Evolutionary conservation across 2,329 filamentous ascomycete species (phyloP).

Genomic region (Aspergillus hortae): DNA sequence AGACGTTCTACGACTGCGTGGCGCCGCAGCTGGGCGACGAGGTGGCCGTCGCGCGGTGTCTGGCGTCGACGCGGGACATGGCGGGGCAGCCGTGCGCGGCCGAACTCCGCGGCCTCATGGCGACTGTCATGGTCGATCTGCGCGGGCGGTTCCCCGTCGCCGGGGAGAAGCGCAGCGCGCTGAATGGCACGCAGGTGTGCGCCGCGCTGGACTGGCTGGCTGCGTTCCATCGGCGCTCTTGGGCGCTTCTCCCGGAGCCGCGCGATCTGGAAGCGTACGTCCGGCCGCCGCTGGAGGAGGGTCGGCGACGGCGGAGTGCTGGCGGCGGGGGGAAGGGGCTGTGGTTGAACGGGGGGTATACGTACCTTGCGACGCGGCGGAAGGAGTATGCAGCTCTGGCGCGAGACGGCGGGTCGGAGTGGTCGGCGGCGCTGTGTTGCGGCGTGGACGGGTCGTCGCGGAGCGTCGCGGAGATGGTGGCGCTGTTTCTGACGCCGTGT

Average conservation of each 20-base stretch:
- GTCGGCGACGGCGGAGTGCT: slow-evolving; percentile 24
- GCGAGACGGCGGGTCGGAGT: slow-evolving; percentile 51
- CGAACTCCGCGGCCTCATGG: slow-evolving; percentile 37
- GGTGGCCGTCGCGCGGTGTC: slow-evolving; percentile 50
- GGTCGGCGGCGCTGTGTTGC: slow-evolving; percentile 50
- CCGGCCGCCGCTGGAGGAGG: slow-evolving; percentile 56
- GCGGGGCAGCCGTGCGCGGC: slow-evolving; percentile 11
- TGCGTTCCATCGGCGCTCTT: slow-evolving; percentile 57
- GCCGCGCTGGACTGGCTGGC: slow-evolving; percentile 62
- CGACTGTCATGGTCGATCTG: slow-evolving; percentile 58
- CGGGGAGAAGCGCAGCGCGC: slow-evolving; percentile 35
- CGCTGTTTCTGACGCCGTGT: slow-evolving; percentile 48
- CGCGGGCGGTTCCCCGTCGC: slow-evolving; percentile 52
- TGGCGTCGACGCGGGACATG: slow-evolving; percentile 43
- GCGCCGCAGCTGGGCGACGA: slow-evolving; percentile 47
- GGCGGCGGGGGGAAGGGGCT: slow-evolving; percentile 22
- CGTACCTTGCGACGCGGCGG: slow-evolving; percentile 62
- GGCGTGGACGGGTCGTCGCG: slow-evolving; percentile 14
- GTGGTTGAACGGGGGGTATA: slow-evolving; percentile 68
- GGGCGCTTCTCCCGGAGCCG: slow-evolving; percentile 30
- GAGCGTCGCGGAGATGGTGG: slow-evolving; percentile 53
- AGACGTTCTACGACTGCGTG: slow-evolving; percentile 60
- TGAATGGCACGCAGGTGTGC: slow-evolving; percentile 48
- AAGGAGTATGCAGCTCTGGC: slow-evolving; percentile 53
- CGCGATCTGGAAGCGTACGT: slow-evolving; percentile 20